Percentiles rank a stretch among this genome's conserved stretches.
These are phyloP conservation scores for Erodium moschatum DNA, from an alignment of 441 rosid genomes.

Conservation along the genomic window DNA sequence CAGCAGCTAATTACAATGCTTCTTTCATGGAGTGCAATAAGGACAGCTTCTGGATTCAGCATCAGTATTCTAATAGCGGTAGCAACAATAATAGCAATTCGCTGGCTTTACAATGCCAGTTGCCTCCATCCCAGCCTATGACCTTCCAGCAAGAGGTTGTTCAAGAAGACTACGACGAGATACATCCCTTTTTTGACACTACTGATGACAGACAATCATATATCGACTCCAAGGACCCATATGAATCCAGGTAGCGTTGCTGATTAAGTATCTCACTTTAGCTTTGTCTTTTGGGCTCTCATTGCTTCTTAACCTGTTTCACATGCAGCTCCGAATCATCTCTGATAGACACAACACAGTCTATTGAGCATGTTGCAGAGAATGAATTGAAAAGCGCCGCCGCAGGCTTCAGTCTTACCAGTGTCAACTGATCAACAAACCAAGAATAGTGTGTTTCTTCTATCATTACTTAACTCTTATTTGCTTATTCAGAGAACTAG, in stretches of 20 bases:
- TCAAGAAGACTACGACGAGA: constrained; percentile 50
- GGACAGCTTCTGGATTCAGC: constrained; percentile 40
- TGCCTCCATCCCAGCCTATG: constrained; percentile 34
- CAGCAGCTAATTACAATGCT: constrained; percentile 21
- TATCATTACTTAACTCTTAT: not conserved
- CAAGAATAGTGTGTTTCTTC: constrained; percentile 16
- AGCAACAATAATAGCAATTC: constrained; percentile 21
- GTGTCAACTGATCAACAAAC: constrained; percentile 44
- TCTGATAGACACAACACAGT: constrained; percentile 42
- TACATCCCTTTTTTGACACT: constrained; percentile 66
- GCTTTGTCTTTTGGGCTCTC: not conserved
- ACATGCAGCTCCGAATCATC: constrained; percentile 57
- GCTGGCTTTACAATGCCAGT: constrained; percentile 46
- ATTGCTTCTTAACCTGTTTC: not conserved
- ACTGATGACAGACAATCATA: constrained; percentile 71
- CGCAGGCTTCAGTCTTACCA: constrained; percentile 76
- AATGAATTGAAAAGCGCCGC: constrained; percentile 79
- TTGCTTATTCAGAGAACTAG: not conserved
- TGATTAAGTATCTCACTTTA: not conserved
- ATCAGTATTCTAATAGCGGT: constrained; percentile 20
- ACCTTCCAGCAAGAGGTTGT: constrained; percentile 39
- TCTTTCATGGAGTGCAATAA: constrained; percentile 34
- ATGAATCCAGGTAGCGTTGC: constrained; percentile 41
- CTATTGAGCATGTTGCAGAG: constrained; percentile 44
- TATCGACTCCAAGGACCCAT: constrained; percentile 52